Percentiles rank a stretch among this genome's conserved stretches.
Evolutionary conservation across 2,329 filamentous ascomycete species (phyloP).

Genomic region (Stachybotrys chlorohalonatus): DNA sequence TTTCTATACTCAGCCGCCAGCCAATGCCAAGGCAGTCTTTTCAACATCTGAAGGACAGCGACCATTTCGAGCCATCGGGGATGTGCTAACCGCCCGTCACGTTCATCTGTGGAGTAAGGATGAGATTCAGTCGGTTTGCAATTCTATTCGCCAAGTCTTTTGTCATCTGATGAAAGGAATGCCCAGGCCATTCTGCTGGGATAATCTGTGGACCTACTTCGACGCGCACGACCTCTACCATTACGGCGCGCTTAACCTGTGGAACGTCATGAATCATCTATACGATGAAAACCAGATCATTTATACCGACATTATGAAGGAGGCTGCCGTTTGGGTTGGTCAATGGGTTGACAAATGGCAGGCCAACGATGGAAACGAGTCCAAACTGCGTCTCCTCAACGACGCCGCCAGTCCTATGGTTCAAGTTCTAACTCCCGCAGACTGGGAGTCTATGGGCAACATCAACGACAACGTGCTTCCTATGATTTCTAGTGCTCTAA

Average conservation of each 20-base stretch:
- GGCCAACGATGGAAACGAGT: conserved; percentile 14
- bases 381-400: conserved; percentile 21
- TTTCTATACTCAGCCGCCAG: conserved; percentile 26
- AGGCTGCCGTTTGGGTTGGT: conserved; percentile 18
- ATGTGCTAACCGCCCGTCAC: conserved; percentile 16
- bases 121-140: conserved; percentile 28
- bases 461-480: conserved; percentile 18
- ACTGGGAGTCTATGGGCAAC: conserved; percentile 18
- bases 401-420: conserved; percentile 14
- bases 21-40: conserved; percentile 24
- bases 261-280: conserved; percentile 33
- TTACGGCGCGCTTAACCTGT: conserved; percentile 38
- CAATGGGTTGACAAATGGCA: conserved; percentile 29
- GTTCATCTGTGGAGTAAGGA: conserved; percentile 28
- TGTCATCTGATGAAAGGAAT: conserved; percentile 26
- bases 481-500: conserved; percentile 22
- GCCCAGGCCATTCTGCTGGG: conserved; percentile 19
- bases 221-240: conserved; percentile 38
- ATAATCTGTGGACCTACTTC: conserved; percentile 37
- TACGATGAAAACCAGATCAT: conserved; percentile 29
- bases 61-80: conserved; percentile 17
- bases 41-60: conserved; percentile 24
- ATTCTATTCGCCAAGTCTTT: conserved; percentile 25
- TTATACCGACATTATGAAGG: conserved; percentile 12
- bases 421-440: conserved; percentile 13